These are phyloP conservation scores for Phaeodactylum tricornutum DNA, from an alignment of 108 stramenopile species.

Conservation along the genomic window DNA sequence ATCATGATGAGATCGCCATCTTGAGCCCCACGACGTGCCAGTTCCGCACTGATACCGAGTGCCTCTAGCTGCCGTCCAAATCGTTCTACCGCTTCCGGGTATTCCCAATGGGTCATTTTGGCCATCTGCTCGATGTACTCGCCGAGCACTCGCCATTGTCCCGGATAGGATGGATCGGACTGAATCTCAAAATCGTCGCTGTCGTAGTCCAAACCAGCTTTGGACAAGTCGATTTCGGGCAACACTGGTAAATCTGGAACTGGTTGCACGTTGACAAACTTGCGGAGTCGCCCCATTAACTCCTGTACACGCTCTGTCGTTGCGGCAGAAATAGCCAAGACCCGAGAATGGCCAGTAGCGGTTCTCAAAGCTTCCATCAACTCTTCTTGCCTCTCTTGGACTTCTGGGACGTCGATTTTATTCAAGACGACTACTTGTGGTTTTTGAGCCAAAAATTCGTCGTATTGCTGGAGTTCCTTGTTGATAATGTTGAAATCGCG, in stretches of 20 bases:
- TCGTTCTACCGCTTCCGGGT: constrained; percentile 83
- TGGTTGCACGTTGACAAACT: constrained; percentile 75
- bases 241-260: constrained; percentile 58
- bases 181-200: constrained; percentile 83
- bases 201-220: constrained; percentile 66
- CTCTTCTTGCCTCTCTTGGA: constrained; percentile 59
- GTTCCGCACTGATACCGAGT: constrained; percentile 66
- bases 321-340: constrained; percentile 80
- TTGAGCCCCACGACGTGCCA: constrained; percentile 60
- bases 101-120: constrained; percentile 92
- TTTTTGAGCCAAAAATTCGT: constrained; percentile 74
- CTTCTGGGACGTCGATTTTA: constrained; percentile 87
- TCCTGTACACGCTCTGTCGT: constrained; percentile 79
- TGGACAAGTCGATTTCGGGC: constrained; percentile 74
- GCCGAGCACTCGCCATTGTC: constrained; percentile 80
- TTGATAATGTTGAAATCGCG: constrained; percentile 91
- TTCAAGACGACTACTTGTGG: constrained; percentile 95
- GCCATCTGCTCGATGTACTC: constrained; percentile 83
- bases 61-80: constrained; percentile 85
- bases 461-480: constrained; percentile 79
- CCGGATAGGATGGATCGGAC: constrained; percentile 80
- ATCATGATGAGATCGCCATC: constrained; percentile 91
- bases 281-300: constrained; percentile 86
- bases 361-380: constrained; percentile 52
- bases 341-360: constrained; percentile 73